Evolutionary conservation across 495 filamentous ascomycete genomes (phyloP).

Genomic region (Cryomyces antarcticus): DNA sequence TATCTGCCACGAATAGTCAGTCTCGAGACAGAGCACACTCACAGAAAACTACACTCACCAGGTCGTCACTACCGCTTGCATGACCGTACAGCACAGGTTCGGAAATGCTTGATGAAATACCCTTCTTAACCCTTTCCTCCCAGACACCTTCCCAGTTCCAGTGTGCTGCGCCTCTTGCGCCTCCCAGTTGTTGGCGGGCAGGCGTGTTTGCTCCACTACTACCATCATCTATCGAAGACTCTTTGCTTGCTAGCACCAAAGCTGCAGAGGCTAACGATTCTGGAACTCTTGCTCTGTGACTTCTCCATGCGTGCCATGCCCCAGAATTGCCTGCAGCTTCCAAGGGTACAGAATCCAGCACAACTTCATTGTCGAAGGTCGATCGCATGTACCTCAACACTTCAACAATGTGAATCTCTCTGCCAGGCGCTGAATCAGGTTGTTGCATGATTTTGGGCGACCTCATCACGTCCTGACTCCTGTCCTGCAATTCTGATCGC

Average conservation of each 20-base stretch:
- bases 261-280: background rate
- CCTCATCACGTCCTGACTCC: too few relatives aligned
- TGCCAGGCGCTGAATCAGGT: constrained; percentile 18
- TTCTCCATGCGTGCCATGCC: constrained; percentile 13
- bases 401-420: constrained; percentile 27
- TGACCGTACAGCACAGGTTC: constrained; percentile 58
- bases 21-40: background rate
- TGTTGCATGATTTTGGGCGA: background rate
- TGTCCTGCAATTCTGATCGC: too few relatives aligned
- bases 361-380: constrained; percentile 53
- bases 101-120: constrained; percentile 52
- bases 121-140: constrained; percentile 62
- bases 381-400: constrained; percentile 64
- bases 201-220: background rate
- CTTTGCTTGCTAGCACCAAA: background rate
- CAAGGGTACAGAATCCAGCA: constrained; percentile 60
- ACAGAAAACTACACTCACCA: constrained; percentile 26
- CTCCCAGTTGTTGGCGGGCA: background rate
- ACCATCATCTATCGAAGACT: background rate
- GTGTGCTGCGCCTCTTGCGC: constrained; percentile 43
- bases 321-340: constrained; percentile 71
- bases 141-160: constrained; percentile 97
- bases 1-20: background rate
- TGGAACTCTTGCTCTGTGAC: background rate
- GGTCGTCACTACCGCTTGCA: constrained; percentile 38